A percentile compares a stretch with the other conserved stretches of the same genome.
phyloP scores from a whole-genome alignment of 2,329 filamentous ascomycete species.

The Xylariaceae sp. region DNA sequence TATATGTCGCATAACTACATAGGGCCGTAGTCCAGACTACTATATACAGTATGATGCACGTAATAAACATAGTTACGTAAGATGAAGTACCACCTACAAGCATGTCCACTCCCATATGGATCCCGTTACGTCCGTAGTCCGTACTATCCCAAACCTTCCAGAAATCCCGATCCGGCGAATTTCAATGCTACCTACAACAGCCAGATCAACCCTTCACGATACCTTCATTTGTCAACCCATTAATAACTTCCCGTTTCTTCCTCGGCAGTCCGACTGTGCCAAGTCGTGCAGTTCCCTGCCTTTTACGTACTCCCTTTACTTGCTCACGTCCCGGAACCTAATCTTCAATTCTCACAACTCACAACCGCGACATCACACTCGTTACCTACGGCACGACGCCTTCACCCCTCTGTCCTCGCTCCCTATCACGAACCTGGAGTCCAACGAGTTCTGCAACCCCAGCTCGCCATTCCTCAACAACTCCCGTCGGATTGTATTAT shows the following conservation, averaged over 20 bases:
- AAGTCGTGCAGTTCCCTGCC: background rate
- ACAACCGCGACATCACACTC: background rate
- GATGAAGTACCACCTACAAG: background rate
- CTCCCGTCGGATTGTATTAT: background rate
- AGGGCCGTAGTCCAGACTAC: no score
- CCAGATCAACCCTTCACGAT: constrained; percentile 4
- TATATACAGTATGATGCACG: no score
- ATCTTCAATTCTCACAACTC: no score
- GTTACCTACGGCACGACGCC: background rate
- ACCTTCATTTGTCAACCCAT: constrained; percentile 8
- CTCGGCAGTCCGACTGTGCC: background rate
- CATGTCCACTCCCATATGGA: background rate
- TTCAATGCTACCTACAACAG: background rate
- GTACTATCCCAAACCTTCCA: no score
- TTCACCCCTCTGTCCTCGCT: background rate
- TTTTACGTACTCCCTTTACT: background rate
- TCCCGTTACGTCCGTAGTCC: no score
- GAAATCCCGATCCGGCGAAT: background rate
- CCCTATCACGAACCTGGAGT: background rate
- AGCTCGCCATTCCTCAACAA: background rate
- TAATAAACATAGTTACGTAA: no score
- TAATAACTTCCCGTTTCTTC: background rate
- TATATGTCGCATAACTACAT: no score
- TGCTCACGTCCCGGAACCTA: background rate
- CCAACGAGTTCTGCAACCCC: background rate